Conservation (phyloP, 192 early-diverging fungal species). For the Geranomyces variabilis region DNA sequence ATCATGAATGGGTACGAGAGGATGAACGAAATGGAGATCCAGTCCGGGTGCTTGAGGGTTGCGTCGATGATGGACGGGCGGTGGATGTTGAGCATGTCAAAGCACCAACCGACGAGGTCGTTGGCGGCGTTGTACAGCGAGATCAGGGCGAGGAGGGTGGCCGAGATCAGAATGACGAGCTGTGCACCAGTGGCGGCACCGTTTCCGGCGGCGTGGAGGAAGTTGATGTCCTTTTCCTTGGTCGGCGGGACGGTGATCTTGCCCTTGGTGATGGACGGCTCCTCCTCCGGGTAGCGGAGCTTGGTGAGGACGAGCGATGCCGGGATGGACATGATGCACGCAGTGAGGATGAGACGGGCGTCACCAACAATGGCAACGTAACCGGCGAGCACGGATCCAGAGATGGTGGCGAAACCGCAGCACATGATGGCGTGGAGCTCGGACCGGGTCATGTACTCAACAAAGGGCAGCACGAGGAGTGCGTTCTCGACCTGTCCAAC, state of each 20-base stretch:
- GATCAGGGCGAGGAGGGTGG: slow-evolving; percentile 75
- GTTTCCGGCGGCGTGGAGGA: slow-evolving; percentile 80
- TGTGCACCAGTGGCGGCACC: slow-evolving; percentile 82
- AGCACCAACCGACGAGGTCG: slow-evolving; percentile 71
- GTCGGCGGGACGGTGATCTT: slow-evolving; percentile 60
- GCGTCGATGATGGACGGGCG: slow-evolving; percentile 52
- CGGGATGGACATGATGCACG: slow-evolving; percentile 91
- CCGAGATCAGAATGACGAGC: slow-evolving; percentile 73
- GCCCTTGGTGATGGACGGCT: slow-evolving; percentile 78
- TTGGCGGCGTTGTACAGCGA: slow-evolving; percentile 71
- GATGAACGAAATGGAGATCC: slow-evolving; percentile 65
- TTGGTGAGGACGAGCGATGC: slow-evolving; percentile 83
- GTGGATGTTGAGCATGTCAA: slow-evolving; percentile 44
- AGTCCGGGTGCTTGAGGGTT: slow-evolving; percentile 54
- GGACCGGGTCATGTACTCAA: slow-evolving; percentile 80
- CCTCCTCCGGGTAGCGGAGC: slow-evolving; percentile 82
- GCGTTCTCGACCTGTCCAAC: slow-evolving; percentile 83
- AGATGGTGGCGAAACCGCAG: slow-evolving; percentile 89
- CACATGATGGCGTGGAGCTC: slow-evolving; percentile 88
- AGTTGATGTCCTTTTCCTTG: slow-evolving; percentile 68
- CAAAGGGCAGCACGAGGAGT: slow-evolving; percentile 78
- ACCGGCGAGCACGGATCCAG: slow-evolving; percentile 75
- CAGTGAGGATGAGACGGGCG: slow-evolving; percentile 69
- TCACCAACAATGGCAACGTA: slow-evolving; percentile 74
- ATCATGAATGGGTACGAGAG: slow-evolving; percentile 82